Conservation (phyloP, 1,139 yeast species). For the Yamadazyma diddensiae region DNA sequence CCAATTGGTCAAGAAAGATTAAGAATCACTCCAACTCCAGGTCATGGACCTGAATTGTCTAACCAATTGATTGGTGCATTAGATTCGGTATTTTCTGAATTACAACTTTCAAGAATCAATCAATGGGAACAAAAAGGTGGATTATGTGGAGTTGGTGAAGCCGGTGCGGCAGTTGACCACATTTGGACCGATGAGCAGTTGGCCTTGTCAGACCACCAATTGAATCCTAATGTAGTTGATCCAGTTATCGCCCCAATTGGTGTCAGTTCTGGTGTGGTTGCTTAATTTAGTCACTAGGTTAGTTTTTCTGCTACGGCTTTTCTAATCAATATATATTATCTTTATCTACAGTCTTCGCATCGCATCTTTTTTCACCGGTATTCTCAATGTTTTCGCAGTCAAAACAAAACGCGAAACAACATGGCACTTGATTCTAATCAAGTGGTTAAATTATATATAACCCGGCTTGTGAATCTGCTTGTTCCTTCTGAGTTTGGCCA, state of each 20-base stretch:
- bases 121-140: slow-evolving; percentile 86
- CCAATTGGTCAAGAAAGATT: slow-evolving; percentile 94
- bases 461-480: slow-evolving; percentile 36
- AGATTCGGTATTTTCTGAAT: slow-evolving; percentile 74
- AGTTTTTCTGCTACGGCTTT: not conserved
- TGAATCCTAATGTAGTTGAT: slow-evolving; percentile 62
- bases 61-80: slow-evolving; percentile 76
- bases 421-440: slow-evolving; percentile 35
- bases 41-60: slow-evolving; percentile 76
- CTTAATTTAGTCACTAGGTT: slow-evolving; percentile 3
- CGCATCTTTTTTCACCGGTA: not conserved
- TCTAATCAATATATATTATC: slow-evolving; percentile 1
- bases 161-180: slow-evolving; percentile 45
- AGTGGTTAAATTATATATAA: slow-evolving; percentile 32
- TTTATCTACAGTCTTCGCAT: not conserved
- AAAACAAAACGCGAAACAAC: slow-evolving; percentile 5
- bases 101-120: slow-evolving; percentile 67
- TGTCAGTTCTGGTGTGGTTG: slow-evolving; percentile 63
- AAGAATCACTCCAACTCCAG: slow-evolving; percentile 97
- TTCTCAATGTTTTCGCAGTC: not conserved
- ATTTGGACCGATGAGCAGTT: slow-evolving; percentile 88
- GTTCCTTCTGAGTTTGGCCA: slow-evolving; percentile 41
- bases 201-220: slow-evolving; percentile 54
- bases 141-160: slow-evolving; percentile 80
- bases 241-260: slow-evolving; percentile 60